Conservation (phyloP, 805 yeast species). For the Saturnispora silvae region DNA sequence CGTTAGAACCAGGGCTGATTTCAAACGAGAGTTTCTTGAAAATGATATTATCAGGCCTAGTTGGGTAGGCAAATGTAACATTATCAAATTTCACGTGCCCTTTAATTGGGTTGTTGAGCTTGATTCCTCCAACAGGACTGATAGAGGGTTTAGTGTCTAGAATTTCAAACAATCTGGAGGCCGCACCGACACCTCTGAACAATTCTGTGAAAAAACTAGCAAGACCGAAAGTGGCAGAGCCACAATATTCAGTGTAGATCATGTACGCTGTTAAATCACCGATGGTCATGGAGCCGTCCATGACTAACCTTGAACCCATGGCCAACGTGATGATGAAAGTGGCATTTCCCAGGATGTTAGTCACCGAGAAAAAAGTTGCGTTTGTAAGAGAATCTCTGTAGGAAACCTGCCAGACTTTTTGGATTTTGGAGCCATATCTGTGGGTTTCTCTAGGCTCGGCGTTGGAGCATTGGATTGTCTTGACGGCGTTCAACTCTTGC, state of each 20-base stretch:
- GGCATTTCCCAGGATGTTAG: conserved; percentile 75
- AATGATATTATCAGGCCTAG: conserved; percentile 62
- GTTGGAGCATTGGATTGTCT: conserved; percentile 83
- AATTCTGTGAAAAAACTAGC: conserved; percentile 87
- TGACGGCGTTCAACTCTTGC: conserved; percentile 76
- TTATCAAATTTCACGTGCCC: conserved; percentile 58
- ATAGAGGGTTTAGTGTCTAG: conserved; percentile 73
- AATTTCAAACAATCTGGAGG: conserved; percentile 80
- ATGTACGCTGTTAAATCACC: conserved; percentile 90
- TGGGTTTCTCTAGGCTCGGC: conserved; percentile 74
- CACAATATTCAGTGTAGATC: conserved; percentile 93
- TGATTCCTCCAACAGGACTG: conserved; percentile 51
- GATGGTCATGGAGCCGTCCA: conserved; percentile 59
- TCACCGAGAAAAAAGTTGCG: conserved; percentile 70
- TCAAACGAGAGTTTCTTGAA: conserved; percentile 54
- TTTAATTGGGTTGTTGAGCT: conserved; percentile 28
- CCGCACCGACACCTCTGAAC: conserved; percentile 97
- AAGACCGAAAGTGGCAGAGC: conserved; percentile 81
- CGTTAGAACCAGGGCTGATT: conserved; percentile 73
- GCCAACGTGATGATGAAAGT: conserved; percentile 68
- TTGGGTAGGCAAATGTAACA: conserved; percentile 73
- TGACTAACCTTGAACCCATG: conserved; percentile 73
- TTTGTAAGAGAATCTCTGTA: conserved; percentile 71
- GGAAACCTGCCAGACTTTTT: conserved; percentile 59
- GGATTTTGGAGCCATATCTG: conserved; percentile 61